Evolutionary conservation across 2,329 filamentous ascomycete genomes (phyloP), one percentile per base, ranked within the genome.

Genomic region (Helotiales sp.): DNA sequence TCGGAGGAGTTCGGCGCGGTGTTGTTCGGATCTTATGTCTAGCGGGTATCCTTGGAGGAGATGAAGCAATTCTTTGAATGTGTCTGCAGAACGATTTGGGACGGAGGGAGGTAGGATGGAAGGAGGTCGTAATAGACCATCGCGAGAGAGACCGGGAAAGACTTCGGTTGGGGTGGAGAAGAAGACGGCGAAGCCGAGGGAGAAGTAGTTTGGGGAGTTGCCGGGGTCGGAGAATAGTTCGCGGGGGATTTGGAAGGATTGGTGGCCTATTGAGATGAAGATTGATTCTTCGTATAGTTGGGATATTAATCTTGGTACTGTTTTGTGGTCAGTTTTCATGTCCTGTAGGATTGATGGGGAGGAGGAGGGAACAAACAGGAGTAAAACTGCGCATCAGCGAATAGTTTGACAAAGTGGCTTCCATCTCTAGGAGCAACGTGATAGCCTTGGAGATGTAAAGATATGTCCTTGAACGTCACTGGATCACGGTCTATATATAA

Each of bases 401-500:
- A 97, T 29, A 98, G 79, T 57, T 90, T 91, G 66, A 97, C 93
- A 73, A 93, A 97, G 73, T 97, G 91, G 54, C 86, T 84, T 51
- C 89, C 90, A 75, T 96, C 89, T 61, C 84, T 83, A 2, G 93
- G 93, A 55, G 82, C 81, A 59, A 97, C 83, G 75, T 96, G 89
- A 73, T 98, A 98, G 46, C 93, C 91, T 77, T 96, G 93, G 22
- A 98, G 79, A 77, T 98, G 93, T 55, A 93, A 80, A 34, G 89
- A 89, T 63, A 98, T 97, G 70, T 97, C 91, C 68, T 81, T 83
- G 72, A 98, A 98, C 0, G 92, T 97, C 13, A 80, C 80, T 0
- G 93, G 93, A 73, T 98, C 93, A 60, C 93, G 88, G 73, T 98
- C 93, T 69, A 98, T 97, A 75, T 97, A 97, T 6, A 98, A 80